A percentile compares a stretch with the other conserved stretches of the same genome.
phyloP scores from a whole-genome alignment of 371 early-diverging fungal species.

The Lichtheimia corymbifera region DNA sequence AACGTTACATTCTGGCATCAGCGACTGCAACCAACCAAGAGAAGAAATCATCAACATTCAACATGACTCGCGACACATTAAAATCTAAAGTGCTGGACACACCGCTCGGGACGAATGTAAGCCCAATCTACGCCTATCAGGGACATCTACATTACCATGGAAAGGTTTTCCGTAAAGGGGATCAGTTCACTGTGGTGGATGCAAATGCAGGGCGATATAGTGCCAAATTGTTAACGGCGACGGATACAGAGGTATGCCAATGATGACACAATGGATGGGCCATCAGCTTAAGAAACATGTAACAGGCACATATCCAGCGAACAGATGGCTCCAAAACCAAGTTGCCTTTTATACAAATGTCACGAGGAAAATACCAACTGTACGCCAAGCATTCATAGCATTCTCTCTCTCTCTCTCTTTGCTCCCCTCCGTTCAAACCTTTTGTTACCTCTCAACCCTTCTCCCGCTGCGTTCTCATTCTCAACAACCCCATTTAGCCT shows the following conservation, averaged over 20 bases:
- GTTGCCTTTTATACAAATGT: conserved; percentile 20
- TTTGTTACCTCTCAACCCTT: too few species aligned
- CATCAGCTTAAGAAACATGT: not conserved
- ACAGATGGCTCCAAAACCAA: conserved; percentile 34
- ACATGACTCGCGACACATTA: not conserved
- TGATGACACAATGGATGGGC: not conserved
- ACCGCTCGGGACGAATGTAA: not conserved
- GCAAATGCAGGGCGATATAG: conserved; percentile 27
- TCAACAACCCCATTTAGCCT: too few species aligned
- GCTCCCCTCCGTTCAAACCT: too few species aligned
- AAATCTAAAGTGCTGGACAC: conserved; percentile 14
- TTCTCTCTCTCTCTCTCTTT: too few species aligned
- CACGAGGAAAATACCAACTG: conserved; percentile 28
- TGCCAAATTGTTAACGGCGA: conserved; percentile 26
- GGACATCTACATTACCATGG: conserved; percentile 29
- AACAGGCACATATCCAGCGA: conserved; percentile 26
- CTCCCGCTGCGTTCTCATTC: too few species aligned
- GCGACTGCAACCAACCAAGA: not conserved
- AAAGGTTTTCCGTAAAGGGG: conserved; percentile 25
- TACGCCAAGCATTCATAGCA: conserved; percentile 24
- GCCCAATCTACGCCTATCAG: conserved; percentile 20
- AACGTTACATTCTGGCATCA: not conserved
- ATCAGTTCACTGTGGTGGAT: conserved; percentile 29
- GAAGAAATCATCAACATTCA: conserved; percentile 9
- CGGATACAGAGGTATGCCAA: conserved; percentile 23